Base-by-base conservation (phyloP, 306 rosid genomes). In the Cicer pinnatifidum region DNA sequence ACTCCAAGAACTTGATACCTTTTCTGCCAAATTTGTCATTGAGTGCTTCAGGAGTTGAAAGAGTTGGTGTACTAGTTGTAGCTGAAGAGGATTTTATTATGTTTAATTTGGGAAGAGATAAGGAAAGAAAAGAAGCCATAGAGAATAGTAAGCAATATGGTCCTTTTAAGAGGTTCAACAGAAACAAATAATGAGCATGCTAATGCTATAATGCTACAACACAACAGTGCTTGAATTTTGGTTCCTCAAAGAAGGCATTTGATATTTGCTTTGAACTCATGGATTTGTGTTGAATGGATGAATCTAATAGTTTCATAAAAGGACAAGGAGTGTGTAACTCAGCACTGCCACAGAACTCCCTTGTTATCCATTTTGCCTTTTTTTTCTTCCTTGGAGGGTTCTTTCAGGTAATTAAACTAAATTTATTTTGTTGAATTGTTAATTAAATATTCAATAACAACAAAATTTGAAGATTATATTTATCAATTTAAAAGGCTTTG, bases 71-170 rank as follows among this genome's bases (percentile, higher is more conserved):
- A 1, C 84, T 39, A 16, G 85, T 67, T 1, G 84, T 12, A 33
- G 85, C 41, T 9, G 89, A 70, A 9, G 86, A 73, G 69, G 87
- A 91, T 62, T 82, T 89, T 28, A 89, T 54, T 76, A 85, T 37
- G 82, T 65, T 86, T 17, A 85, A 58, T 57, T 83, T 93, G 45
- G 98, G 91, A 67, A 91, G 89, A 66, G 96, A 86, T 67, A 93
- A 81, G 82, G 93, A 88, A 76, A 89, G 90, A 63, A 89, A 85
- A 83, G 94, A 89, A 79, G 98, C 97, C 98, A 93, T 93, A 51
- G 51, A 78, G 76, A 23, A 71, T 19, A 35, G 56, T 37, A 47
- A 66, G 81, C 67, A 82, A 68, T 71, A 57, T 78, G 78, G 56
- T 57, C 35, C 56, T 65, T 82, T 75, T 19, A 75, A 80, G 81